Percentiles rank a stretch among this genome's conserved stretches.
These are phyloP conservation scores for Starmerella cellae DNA, from an alignment of 805 yeast species.

Conservation along the genomic window DNA sequence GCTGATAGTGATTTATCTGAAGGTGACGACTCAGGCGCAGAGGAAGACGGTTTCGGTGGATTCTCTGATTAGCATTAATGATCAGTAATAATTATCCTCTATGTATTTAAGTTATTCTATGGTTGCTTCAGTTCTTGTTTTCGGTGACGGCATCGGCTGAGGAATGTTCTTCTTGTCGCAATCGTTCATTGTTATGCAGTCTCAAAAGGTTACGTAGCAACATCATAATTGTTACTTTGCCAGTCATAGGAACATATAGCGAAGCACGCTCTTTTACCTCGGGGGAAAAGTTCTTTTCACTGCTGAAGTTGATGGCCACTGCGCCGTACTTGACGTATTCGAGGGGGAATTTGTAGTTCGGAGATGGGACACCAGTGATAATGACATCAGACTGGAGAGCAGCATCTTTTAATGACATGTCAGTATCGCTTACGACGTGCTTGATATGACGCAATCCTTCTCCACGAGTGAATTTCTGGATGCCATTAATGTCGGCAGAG, in stretches of 20 bases:
- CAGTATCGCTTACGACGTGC: slow-evolving; percentile 62
- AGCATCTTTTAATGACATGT: slow-evolving; percentile 43
- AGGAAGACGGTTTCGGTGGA: slow-evolving; percentile 17
- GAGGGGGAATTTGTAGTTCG: slow-evolving; percentile 72
- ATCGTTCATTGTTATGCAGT: slow-evolving; percentile 50
- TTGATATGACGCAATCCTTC: slow-evolving; percentile 69
- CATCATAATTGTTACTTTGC: slow-evolving; percentile 95
- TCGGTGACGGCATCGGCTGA: too few relatives aligned
- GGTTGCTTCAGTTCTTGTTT: background rate
- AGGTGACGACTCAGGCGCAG: slow-evolving; percentile 22
- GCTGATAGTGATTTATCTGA: slow-evolving; percentile 21
- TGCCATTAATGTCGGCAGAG: slow-evolving; percentile 75
- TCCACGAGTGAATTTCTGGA: slow-evolving; percentile 88
- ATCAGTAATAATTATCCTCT: too few relatives aligned
- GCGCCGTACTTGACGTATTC: slow-evolving; percentile 75
- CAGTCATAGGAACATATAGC: slow-evolving; percentile 86
- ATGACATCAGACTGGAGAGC: slow-evolving; percentile 75
- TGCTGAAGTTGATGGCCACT: slow-evolving; percentile 77
- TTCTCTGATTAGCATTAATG: slow-evolving; percentile 13
- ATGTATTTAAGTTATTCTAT: background rate
- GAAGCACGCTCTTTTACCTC: slow-evolving; percentile 80
- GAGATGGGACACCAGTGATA: slow-evolving; percentile 89
- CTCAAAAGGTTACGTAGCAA: slow-evolving; percentile 76
- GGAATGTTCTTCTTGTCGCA: slow-evolving; percentile 1
- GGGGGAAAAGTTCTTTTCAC: slow-evolving; percentile 66